Evolutionary conservation across 495 filamentous ascomycete genomes (phyloP).

Genomic region (Neurospora terricola): DNA sequence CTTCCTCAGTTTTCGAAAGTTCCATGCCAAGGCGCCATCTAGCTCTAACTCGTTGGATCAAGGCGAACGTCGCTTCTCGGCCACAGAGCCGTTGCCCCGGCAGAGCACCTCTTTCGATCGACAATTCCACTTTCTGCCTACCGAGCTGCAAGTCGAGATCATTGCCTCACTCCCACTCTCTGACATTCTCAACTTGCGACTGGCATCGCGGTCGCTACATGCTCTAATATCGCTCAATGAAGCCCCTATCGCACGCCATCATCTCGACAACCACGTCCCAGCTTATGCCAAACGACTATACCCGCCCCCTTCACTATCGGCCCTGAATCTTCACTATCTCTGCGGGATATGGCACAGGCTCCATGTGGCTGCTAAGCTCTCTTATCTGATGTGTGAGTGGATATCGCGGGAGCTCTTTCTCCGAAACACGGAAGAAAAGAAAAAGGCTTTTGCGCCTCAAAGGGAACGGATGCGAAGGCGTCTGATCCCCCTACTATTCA

Average conservation of each 20-base stretch:
- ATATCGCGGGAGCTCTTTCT: slow-evolving; percentile 48
- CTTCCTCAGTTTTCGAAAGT: slow-evolving; percentile 19
- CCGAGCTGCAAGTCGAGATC: slow-evolving; percentile 47
- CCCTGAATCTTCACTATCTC: slow-evolving; percentile 44
- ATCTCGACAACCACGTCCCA: slow-evolving; percentile 42
- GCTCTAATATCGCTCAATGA: slow-evolving; percentile 47
- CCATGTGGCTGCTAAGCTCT: slow-evolving; percentile 45
- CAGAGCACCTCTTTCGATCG: slow-evolving; percentile 33
- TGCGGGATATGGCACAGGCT: slow-evolving; percentile 50
- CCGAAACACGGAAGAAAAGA: slow-evolving; percentile 37
- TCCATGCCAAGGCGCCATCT: slow-evolving; percentile 13
- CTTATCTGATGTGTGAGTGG: slow-evolving; percentile 43
- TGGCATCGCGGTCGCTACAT: slow-evolving; percentile 44
- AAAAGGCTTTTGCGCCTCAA: slow-evolving; percentile 41
- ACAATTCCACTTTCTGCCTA: slow-evolving; percentile 40
- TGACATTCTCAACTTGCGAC: slow-evolving; percentile 40
- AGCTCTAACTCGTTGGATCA: slow-evolving; percentile 4
- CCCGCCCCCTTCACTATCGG: slow-evolving; percentile 30
- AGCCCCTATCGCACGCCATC: slow-evolving; percentile 44
- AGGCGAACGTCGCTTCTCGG: slow-evolving; percentile 10
- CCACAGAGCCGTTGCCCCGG: slow-evolving; percentile 8
- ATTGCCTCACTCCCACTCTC: slow-evolving; percentile 44
- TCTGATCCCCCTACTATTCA: slow-evolving; percentile 44
- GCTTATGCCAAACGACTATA: slow-evolving; percentile 43
- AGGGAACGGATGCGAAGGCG: slow-evolving; percentile 46